Evolutionary conservation across 192 early-diverging fungal species (phyloP).

Genomic region (Backusella circina): DNA sequence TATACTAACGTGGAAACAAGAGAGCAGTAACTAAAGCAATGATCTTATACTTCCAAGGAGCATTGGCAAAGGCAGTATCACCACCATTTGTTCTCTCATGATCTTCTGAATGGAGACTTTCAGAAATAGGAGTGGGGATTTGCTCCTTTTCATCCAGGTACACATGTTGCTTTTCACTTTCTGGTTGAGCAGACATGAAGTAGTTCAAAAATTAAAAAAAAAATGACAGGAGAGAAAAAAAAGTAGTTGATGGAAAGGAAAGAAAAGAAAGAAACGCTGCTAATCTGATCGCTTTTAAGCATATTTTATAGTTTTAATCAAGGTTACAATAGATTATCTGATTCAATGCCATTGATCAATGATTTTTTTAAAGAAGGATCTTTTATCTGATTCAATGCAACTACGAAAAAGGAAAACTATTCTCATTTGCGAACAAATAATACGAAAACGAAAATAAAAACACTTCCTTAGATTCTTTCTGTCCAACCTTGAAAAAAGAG

Average conservation of each 20-base stretch:
- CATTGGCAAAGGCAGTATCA: constrained; percentile 24
- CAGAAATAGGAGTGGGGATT: background rate
- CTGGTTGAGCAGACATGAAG: background rate
- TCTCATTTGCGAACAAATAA: background rate
- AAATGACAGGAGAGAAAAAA: background rate
- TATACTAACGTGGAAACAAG: constrained; percentile 53
- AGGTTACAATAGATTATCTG: constrained; percentile 10
- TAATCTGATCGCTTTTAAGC: background rate
- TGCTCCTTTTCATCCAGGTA: background rate
- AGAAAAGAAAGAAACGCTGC: background rate
- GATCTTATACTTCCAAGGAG: constrained; percentile 52
- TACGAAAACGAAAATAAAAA: background rate
- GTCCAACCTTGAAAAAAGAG: background rate
- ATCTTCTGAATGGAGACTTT: background rate
- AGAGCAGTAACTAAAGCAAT: constrained; percentile 56
- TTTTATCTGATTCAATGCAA: background rate
- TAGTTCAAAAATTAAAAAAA: background rate
- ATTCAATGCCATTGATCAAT: background rate
- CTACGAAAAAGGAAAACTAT: background rate
- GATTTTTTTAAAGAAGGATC: background rate
- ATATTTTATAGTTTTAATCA: background rate
- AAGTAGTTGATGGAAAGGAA: background rate
- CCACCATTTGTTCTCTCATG: constrained; percentile 7
- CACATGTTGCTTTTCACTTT: background rate
- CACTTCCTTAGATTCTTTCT: background rate